Percentiles rank a stretch among this genome's conserved stretches.
phyloP scores from a whole-genome alignment of 23 red algal species.

The Gracilaria caudata region DNA sequence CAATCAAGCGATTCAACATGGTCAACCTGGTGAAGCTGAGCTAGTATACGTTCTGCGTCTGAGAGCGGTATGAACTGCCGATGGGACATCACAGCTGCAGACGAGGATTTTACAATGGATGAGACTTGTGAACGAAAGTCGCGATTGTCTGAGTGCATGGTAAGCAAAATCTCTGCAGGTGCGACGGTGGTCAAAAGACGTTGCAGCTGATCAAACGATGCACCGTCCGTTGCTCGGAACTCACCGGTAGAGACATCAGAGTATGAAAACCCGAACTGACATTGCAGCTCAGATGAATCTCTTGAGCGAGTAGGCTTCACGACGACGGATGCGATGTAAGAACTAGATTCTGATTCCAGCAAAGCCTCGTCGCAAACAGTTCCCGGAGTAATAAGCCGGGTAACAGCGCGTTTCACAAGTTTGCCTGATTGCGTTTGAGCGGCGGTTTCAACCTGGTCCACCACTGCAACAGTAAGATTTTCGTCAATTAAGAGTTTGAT shows the following conservation, averaged over 20 bases:
- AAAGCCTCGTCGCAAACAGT: slow-evolving; percentile 72
- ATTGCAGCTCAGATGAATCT: slow-evolving; percentile 8
- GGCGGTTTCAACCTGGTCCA: slow-evolving; percentile 76
- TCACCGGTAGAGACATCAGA: slow-evolving; percentile 95
- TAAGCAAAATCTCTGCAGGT: slow-evolving; percentile 78
- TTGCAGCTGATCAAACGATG: slow-evolving; percentile 30
- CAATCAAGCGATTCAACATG: slow-evolving; percentile 71
- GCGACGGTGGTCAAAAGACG: slow-evolving; percentile 66
- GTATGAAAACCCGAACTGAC: slow-evolving; percentile 68
- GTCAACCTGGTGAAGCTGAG: slow-evolving; percentile 32
- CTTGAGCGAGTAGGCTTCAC: not conserved
- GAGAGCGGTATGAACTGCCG: not conserved
- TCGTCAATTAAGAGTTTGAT: slow-evolving; percentile 59
- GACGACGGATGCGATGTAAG: slow-evolving; percentile 74
- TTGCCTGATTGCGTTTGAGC: slow-evolving; percentile 46
- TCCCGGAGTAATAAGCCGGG: slow-evolving; percentile 81
- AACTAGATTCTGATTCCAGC: slow-evolving; percentile 68
- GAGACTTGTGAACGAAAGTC: slow-evolving; percentile 14
- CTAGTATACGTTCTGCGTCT: slow-evolving; percentile 37
- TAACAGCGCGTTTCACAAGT: slow-evolving; percentile 85
- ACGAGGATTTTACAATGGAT: not conserved
- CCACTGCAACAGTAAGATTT: slow-evolving; percentile 82
- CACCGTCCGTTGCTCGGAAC: slow-evolving; percentile 65
- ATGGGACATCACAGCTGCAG: slow-evolving; percentile 11
- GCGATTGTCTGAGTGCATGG: not conserved